Conservation (phyloP, 768 basidiomycete genomes). For the Psilocybe azurescens region DNA sequence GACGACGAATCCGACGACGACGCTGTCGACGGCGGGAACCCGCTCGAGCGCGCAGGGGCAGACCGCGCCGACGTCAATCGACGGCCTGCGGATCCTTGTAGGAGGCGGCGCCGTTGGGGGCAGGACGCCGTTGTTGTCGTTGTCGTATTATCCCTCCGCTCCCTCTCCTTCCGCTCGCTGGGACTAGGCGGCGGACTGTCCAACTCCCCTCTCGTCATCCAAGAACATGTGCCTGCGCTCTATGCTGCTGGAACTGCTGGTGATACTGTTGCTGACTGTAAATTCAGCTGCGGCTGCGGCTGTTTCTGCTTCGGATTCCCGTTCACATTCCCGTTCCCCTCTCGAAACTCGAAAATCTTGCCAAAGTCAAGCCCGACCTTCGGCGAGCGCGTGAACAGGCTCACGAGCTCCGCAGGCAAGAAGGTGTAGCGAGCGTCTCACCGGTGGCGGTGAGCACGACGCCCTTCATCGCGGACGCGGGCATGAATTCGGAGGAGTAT, state of each 20-base stretch:
- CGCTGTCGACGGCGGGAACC: constrained; percentile 25
- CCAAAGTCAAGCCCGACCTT: constrained; percentile 77
- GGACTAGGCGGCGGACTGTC: constrained; percentile 52
- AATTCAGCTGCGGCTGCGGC: background rate
- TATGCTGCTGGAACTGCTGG: too few relatives aligned
- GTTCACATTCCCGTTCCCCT: background rate
- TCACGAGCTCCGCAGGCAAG: constrained; percentile 67
- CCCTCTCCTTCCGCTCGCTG: constrained; percentile 50
- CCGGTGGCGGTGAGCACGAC: constrained; percentile 83
- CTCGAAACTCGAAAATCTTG: constrained; percentile 77
- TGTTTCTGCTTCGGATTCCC: background rate
- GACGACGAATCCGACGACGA: constrained; percentile 33
- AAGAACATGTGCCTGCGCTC: too few relatives aligned
- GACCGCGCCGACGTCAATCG: too few relatives aligned
- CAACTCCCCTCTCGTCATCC: constrained; percentile 33
- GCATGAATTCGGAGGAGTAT: constrained; percentile 37
- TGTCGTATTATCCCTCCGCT: constrained; percentile 21
- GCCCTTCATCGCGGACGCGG: constrained; percentile 71
- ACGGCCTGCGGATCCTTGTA: constrained; percentile 53
- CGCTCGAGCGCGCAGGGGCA: too few relatives aligned
- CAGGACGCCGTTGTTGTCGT: background rate
- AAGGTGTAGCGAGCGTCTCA: constrained; percentile 72
- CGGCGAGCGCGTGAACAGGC: constrained; percentile 67
- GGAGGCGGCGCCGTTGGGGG: constrained; percentile 33
- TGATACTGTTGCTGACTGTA: background rate